phyloP scores from a whole-genome alignment of 2,329 filamentous ascomycete species.

The Ascochyta clinopodiicola region DNA sequence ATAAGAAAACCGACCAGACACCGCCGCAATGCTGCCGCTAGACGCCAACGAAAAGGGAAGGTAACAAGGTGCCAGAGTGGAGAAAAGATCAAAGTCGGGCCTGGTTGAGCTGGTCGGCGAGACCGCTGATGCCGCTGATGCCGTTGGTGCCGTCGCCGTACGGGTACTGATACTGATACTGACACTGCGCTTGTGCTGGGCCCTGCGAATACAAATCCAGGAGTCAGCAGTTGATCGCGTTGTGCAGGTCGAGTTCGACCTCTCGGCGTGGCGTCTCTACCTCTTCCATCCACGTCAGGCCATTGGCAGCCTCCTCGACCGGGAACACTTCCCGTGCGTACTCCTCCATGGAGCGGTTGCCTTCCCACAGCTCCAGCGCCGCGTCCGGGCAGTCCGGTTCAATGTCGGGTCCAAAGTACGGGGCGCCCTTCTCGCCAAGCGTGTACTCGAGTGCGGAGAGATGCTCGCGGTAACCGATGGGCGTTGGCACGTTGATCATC shows the following conservation, averaged over 20 bases:
- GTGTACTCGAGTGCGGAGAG: constrained; percentile 70
- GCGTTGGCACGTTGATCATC: constrained; percentile 84
- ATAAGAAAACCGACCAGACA: constrained; percentile 21
- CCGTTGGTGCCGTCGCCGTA: constrained; percentile 21
- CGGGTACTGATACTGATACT: constrained; percentile 26
- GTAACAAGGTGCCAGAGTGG: constrained; percentile 21
- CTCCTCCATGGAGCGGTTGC: constrained; percentile 87
- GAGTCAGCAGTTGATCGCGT: constrained; percentile 48
- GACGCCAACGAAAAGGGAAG: constrained; percentile 29
- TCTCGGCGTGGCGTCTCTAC: constrained; percentile 48
- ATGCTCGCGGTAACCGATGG: constrained; percentile 86
- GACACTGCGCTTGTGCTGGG: constrained; percentile 27
- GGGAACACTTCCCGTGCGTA: constrained; percentile 95
- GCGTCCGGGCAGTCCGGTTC: constrained; percentile 71
- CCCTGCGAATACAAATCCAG: constrained; percentile 36
- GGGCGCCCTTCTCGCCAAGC: constrained; percentile 65
- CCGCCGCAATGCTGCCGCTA: constrained; percentile 29
- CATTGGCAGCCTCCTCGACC: constrained; percentile 92
- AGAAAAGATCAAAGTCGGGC: constrained; percentile 38
- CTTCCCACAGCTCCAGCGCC: constrained; percentile 87
- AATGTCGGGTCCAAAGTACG: constrained; percentile 68
- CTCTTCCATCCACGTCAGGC: constrained; percentile 86
- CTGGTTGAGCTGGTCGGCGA: constrained; percentile 44
- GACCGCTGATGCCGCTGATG: constrained; percentile 30
- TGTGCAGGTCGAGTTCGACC: constrained; percentile 43